These are phyloP conservation scores for Ilyonectria mors-panacis DNA, from an alignment of 2,329 filamentous ascomycete species.

Conservation along the genomic window DNA sequence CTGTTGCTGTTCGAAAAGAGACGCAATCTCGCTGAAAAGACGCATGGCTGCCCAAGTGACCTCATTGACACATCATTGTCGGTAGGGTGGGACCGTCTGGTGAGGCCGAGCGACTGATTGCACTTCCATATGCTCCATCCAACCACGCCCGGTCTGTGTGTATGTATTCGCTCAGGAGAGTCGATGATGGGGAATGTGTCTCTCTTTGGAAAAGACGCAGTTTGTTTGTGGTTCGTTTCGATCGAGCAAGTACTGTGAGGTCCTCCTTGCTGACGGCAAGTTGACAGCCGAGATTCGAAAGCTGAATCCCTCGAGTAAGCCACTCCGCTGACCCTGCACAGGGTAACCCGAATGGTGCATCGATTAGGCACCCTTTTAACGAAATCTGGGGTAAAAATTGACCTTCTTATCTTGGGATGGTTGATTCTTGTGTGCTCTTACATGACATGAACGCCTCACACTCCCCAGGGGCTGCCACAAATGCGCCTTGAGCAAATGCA, in stretches of 20 bases:
- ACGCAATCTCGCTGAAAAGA: not conserved
- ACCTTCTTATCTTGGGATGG: constrained; percentile 17
- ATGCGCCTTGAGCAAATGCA: not conserved
- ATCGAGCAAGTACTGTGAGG: not conserved
- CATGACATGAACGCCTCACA: not conserved
- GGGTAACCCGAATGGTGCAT: constrained; percentile 3
- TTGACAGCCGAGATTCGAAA: not conserved
- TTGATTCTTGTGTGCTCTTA: constrained; percentile 1
- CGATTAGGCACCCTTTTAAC: constrained; percentile 11
- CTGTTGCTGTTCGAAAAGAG: not conserved
- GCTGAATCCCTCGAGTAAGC: not conserved
- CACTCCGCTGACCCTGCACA: not conserved
- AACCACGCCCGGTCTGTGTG: not conserved
- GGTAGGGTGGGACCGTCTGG: not conserved
- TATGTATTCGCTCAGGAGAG: not conserved
- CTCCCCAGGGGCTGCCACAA: not conserved
- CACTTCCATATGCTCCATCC: not conserved
- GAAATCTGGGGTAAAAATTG: not conserved
- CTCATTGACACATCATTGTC: not conserved
- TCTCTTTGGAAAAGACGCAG: not conserved
- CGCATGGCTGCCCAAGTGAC: not conserved
- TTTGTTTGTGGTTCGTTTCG: not conserved
- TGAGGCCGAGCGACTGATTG: not conserved
- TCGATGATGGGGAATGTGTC: not conserved
- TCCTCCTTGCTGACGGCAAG: not conserved